These are phyloP conservation scores for Phytopythium ostracodes DNA, from an alignment of 352 stramenopile species.

Conservation along the genomic window DNA sequence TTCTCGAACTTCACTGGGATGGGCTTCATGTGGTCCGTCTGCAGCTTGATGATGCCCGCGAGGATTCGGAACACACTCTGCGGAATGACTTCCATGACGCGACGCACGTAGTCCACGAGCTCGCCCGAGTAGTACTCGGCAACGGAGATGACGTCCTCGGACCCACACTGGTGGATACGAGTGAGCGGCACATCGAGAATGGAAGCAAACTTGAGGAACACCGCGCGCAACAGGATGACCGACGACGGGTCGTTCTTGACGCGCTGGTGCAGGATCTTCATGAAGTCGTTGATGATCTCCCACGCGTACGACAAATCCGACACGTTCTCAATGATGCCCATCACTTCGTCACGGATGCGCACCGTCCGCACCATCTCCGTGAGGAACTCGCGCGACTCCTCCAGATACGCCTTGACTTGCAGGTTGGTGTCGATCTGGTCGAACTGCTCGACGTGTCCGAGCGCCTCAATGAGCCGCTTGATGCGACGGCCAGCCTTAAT, in stretches of 20 bases:
- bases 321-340: slow-evolving; percentile 91
- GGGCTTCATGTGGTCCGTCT: slow-evolving; percentile 88
- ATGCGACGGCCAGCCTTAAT: slow-evolving; percentile 93
- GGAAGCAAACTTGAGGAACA: slow-evolving; percentile 94
- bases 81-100: slow-evolving; percentile 94
- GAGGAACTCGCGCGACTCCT: slow-evolving; percentile 90
- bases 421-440: slow-evolving; percentile 95
- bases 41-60: slow-evolving; percentile 90
- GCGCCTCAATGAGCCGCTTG: slow-evolving; percentile 90
- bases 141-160: slow-evolving; percentile 90
- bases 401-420: slow-evolving; percentile 93
- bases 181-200: slow-evolving; percentile 93
- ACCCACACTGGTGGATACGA: slow-evolving; percentile 90
- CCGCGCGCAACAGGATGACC: slow-evolving; percentile 90
- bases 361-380: slow-evolving; percentile 95
- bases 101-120: slow-evolving; percentile 92
- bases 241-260: slow-evolving; percentile 92
- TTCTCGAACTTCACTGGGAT: slow-evolving; percentile 93
- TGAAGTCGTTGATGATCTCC: slow-evolving; percentile 95
- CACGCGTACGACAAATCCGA: slow-evolving; percentile 94
- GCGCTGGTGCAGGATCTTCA: slow-evolving; percentile 91
- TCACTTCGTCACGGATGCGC: slow-evolving; percentile 90
- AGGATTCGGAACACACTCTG: slow-evolving; percentile 94
- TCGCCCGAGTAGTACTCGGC: slow-evolving; percentile 94
- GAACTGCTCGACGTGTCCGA: slow-evolving; percentile 95